Base-by-base conservation (phyloP, 306 rosid genomes). In the Sophora flavescens region DNA sequence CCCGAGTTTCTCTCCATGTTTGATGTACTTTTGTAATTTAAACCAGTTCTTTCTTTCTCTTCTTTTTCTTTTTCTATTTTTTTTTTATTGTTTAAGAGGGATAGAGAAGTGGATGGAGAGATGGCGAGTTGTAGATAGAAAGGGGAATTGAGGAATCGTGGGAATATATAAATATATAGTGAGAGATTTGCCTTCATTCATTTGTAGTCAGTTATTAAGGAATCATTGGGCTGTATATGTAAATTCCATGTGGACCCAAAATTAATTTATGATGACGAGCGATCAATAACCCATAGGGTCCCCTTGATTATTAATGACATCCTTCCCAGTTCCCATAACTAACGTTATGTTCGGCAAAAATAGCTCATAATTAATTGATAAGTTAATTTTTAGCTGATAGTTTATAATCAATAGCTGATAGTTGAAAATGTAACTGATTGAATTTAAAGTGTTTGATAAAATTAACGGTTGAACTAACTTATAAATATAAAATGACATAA, bases 171-270 rank as follows among this genome's bases (percentile, higher is more conserved):
- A 66, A 45, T 39, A 77, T 78, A 86, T 81, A 81, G n/a, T n/a
- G 82, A 59, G 77, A 47, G 69, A 52, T 80, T 68, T 75, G 80
- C 47, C 70, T 85, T 80, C 91, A 87, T 91, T 87, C 87, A 77
- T 88, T 88, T 89, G 90, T 91, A 80, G 88, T 85, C 64, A 82
- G 78, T 76, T 85, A 82, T 83, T 84, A 84, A 62, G 81, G 84
- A 65, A 70, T 65, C 85, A 47, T 61, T 75, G 82, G 76, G 83
- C 62, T 80, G 80, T 82, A 38, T 85, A 28, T 80, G 86, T 88
- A 85, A 71, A 72, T 82, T 74, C 42, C 47, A 42, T 38, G 33
- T 63, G 77, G 80, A 77, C 80, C 66, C 70, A 58, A 12, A 58
- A 58, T 67, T 30, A 75, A 75, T 88, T 85, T 63, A 85, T 87